Base-by-base conservation (phyloP, 352 stramenopile species). In the Phytophthora citrophthora region DNA sequence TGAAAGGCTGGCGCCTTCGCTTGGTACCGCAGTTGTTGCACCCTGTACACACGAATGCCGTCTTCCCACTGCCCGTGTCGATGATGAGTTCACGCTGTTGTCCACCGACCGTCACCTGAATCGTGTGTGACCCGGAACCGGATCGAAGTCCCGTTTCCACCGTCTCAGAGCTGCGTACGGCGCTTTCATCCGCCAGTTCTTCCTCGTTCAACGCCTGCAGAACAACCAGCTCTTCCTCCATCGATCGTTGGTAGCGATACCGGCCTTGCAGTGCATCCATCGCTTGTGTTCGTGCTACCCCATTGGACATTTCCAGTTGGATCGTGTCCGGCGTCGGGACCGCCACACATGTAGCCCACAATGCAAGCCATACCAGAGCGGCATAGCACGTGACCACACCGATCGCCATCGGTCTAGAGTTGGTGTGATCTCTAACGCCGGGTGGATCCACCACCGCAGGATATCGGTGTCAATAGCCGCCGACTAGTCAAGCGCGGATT, bases 31-130 rank as follows among this genome's bases (percentile, higher is more conserved):
- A 99, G 48, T 83, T 58, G 10, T 66, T 53, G 69, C 97, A 99
- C 5, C 88, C 93, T 15, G 69, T 74, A 66, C 96, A 99, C 4
- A 98, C 90, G 71, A 99, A 99, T 13, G 96, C 96, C 1, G 96
- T 99, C 76, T 96, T 97, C 54, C 95, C 89, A 16, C 82, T 97
- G 16, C 97, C 97, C 5, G 97, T 99, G 69, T 99, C 97, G 43
- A 99, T 88, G 68, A 99, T 99, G 2, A 99, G 76, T 51, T 91
- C 78, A 3, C 81, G 82, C 23, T 63, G 29, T 41, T 95, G 86
- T 10, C 76, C 83, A 2, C 82, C 84, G 31, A 93, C 75, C 9
- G 73, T 57, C 10, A 90, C 83, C 31, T 81, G 74, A 48, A 93
- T 77, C n/a, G 83, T 92, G 72, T 94, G 83, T 9, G 85, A 90